Percentiles rank a stretch among this genome's conserved stretches.
These are phyloP conservation scores for Silene coronaria DNA, from an alignment of 179 eudicot species.

Conservation along the genomic window DNA sequence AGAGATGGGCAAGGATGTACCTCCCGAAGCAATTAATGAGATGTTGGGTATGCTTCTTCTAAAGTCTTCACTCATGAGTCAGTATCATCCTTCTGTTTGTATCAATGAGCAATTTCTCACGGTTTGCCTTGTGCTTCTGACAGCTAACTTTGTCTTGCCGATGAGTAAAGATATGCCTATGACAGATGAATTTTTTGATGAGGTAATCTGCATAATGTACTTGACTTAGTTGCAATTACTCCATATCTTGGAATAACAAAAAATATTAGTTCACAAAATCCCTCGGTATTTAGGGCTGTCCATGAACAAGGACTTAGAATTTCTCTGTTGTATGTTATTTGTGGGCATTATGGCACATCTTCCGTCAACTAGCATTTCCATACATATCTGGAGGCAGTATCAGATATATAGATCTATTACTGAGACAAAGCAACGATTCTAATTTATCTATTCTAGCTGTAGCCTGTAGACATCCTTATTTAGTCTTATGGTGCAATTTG, in stretches of 20 bases:
- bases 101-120: not conserved
- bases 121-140: not conserved
- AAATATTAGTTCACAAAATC: no score
- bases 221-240: not conserved
- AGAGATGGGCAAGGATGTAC: slow-evolving; percentile 64
- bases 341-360: no score
- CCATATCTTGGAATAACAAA: no score
- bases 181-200: slow-evolving; percentile 60
- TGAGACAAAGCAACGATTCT: no score
- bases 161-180: slow-evolving; percentile 52
- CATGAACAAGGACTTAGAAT: no score
- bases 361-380: no score
- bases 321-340: not conserved
- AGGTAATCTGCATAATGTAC: slow-evolving; percentile 27
- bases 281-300: no score
- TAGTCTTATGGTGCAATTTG: not conserved
- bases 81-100: not conserved
- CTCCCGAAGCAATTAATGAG: slow-evolving; percentile 46
- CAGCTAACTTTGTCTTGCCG: slow-evolving; percentile 63
- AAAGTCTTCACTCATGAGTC: not conserved
- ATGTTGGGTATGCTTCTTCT: slow-evolving; percentile 47
- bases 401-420: no score
- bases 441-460: no score
- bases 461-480: not conserved
- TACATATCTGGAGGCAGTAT: no score